Conservation (phyloP, 306 rosid species). For the Begonia fuchsioides region DNA sequence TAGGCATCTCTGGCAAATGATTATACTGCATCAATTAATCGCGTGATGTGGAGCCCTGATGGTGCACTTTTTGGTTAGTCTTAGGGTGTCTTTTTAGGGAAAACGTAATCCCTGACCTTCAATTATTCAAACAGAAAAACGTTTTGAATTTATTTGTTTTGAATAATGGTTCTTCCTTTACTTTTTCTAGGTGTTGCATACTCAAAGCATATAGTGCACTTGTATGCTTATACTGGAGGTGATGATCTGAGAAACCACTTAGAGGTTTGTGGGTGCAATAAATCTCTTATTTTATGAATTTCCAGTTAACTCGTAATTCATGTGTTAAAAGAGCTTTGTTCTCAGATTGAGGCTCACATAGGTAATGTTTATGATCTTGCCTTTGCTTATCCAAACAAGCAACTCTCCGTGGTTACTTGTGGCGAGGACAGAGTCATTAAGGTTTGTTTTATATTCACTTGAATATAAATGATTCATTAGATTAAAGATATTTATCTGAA, state of each 20-base stretch:
- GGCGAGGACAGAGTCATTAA: slow-evolving; percentile 96
- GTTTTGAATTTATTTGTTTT: slow-evolving; percentile 7
- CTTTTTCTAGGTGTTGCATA: slow-evolving; percentile 83
- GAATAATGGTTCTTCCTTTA: slow-evolving; percentile 7
- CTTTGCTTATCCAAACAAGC: slow-evolving; percentile 93
- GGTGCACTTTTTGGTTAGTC: slow-evolving; percentile 74
- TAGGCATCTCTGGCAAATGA: slow-evolving; percentile 75
- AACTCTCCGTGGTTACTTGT: neutral
- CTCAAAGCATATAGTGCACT: slow-evolving; percentile 88
- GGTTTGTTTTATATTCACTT: slow-evolving; percentile 37
- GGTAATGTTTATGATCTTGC: slow-evolving; percentile 98
- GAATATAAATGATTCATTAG: slow-evolving; percentile 12
- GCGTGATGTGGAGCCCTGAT: slow-evolving; percentile 97
- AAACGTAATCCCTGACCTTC: slow-evolving; percentile 4
- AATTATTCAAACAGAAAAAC: slow-evolving; percentile 4
- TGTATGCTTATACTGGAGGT: slow-evolving; percentile 79
- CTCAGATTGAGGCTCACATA: slow-evolving; percentile 88
- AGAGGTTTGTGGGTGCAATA: too few species aligned
- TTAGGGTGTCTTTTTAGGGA: slow-evolving; percentile 2
- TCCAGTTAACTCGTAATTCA: too few species aligned
- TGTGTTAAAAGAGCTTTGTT: too few species aligned
- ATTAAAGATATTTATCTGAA: slow-evolving; percentile 7
- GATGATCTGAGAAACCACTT: slow-evolving; percentile 11
- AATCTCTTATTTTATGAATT: too few species aligned
- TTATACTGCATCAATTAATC: slow-evolving; percentile 66